These are phyloP conservation scores for Leishmania guyanensis DNA, from an alignment of 208 protist species.

Conservation along the genomic window DNA sequence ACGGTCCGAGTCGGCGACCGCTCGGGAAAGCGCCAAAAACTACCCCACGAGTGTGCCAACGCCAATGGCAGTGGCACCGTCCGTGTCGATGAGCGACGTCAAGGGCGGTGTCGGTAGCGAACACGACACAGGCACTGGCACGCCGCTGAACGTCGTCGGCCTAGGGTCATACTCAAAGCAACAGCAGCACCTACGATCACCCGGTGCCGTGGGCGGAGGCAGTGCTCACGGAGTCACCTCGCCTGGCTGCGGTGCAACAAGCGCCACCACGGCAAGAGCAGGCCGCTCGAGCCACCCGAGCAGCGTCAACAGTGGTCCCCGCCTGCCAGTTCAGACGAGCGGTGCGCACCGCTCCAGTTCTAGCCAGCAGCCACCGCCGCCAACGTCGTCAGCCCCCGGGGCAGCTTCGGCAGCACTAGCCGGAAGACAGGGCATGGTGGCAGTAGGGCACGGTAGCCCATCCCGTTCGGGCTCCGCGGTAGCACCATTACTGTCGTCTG, in stretches of 20 bases:
- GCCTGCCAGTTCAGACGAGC: background rate
- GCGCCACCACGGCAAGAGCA: background rate
- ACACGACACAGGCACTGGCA: background rate
- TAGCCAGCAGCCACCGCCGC: slow-evolving; percentile 3
- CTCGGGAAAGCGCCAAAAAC: background rate
- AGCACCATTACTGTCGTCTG: background rate
- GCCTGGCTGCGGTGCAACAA: background rate
- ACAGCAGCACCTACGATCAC: slow-evolving; percentile 3
- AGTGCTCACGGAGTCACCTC: background rate
- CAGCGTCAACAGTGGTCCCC: background rate
- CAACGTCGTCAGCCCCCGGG: background rate
- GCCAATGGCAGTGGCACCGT: background rate
- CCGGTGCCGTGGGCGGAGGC: background rate
- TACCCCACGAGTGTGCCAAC: background rate
- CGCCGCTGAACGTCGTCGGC: background rate
- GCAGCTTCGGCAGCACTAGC: slow-evolving; percentile 2
- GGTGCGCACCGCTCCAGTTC: background rate
- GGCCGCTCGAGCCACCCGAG: background rate
- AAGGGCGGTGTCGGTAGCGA: background rate
- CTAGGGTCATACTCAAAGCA: background rate
- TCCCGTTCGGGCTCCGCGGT: background rate
- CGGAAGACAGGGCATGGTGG: background rate
- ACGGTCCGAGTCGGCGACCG: too few relatives aligned
- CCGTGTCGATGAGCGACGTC: background rate
- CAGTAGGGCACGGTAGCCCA: background rate